Percentiles rank a stretch among this genome's conserved stretches.
Conservation (phyloP, 2,329 filamentous ascomycete genomes). For the Setomelanomma holmii region DNA sequence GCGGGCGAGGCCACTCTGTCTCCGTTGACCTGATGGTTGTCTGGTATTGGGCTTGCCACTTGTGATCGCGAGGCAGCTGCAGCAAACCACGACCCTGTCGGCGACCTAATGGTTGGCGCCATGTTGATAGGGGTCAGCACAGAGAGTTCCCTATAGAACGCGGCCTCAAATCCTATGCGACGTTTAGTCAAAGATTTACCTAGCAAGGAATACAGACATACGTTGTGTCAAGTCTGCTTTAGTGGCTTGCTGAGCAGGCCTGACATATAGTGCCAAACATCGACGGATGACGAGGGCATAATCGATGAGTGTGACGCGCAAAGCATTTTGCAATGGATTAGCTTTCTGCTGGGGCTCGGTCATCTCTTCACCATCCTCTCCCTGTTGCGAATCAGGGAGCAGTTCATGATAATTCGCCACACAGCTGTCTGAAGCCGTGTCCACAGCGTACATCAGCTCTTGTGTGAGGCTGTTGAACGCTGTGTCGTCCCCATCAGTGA, state of each 20-base stretch:
- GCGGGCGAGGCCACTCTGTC: slow-evolving; percentile 28
- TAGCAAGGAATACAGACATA: slow-evolving; percentile 54
- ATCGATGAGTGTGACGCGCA: slow-evolving; percentile 85
- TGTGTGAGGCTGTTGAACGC: slow-evolving; percentile 74
- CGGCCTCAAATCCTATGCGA: slow-evolving; percentile 53
- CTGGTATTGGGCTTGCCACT: slow-evolving; percentile 32
- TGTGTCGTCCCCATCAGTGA: slow-evolving; percentile 75
- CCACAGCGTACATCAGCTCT: slow-evolving; percentile 78
- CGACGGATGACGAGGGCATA: slow-evolving; percentile 88
- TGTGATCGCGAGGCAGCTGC: slow-evolving; percentile 36
- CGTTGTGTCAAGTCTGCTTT: slow-evolving; percentile 67
- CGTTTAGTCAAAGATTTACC: slow-evolving; percentile 26
- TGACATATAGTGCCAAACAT: slow-evolving; percentile 73
- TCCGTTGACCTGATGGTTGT: slow-evolving; percentile 34
- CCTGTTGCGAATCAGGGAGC: slow-evolving; percentile 61
- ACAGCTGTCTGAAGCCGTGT: slow-evolving; percentile 75
- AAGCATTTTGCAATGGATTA: slow-evolving; percentile 73
- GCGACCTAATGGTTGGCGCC: slow-evolving; percentile 38
- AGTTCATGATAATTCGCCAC: slow-evolving; percentile 80
- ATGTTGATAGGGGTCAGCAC: slow-evolving; percentile 47
- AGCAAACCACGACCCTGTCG: slow-evolving; percentile 44
- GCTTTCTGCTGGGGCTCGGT: slow-evolving; percentile 47
- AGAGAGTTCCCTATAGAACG: slow-evolving; percentile 53
- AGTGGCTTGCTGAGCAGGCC: slow-evolving; percentile 67
- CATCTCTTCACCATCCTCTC: slow-evolving; percentile 42